A percentile compares a stretch with the other conserved stretches of the same genome.
Evolutionary conservation across 257 asterid genomes (phyloP).

Genomic region (Ajuga chamaepitys): DNA sequence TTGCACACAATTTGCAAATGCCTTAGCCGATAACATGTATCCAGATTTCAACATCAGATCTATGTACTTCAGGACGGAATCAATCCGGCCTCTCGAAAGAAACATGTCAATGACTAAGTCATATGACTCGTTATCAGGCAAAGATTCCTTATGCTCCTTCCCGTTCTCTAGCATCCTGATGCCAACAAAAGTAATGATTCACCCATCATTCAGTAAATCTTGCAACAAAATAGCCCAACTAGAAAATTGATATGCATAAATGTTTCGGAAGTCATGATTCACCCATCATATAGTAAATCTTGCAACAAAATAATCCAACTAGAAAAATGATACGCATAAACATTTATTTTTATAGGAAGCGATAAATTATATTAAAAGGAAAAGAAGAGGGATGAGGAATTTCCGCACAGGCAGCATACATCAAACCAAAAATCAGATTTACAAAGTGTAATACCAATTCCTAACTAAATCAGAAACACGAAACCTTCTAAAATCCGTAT

Average conservation of each 20-base stretch:
- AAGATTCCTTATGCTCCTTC: slow-evolving; percentile 55
- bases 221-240: not conserved
- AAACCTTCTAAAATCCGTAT: too few species aligned
- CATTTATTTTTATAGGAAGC: not conserved
- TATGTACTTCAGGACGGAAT: slow-evolving; percentile 57
- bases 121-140: slow-evolving; percentile 79
- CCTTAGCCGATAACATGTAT: slow-evolving; percentile 45
- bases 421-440: not conserved
- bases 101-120: slow-evolving; percentile 70
- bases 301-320: not conserved
- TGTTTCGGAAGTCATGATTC: slow-evolving; percentile 20
- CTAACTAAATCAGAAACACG: too few species aligned
- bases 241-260: not conserved
- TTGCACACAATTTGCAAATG: slow-evolving; percentile 47
- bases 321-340: not conserved
- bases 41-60: slow-evolving; percentile 64
- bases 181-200: slow-evolving; percentile 26
- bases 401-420: not conserved
- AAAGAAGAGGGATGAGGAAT: not conserved
- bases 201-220: slow-evolving; percentile 18
- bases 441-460: too few species aligned
- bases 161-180: slow-evolving; percentile 80
- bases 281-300: slow-evolving; percentile 18
- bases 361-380: not conserved
- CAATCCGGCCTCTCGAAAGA: slow-evolving; percentile 46